Conservation (phyloP, 495 filamentous ascomycete genomes). For the Aspergillus steynii region DNA sequence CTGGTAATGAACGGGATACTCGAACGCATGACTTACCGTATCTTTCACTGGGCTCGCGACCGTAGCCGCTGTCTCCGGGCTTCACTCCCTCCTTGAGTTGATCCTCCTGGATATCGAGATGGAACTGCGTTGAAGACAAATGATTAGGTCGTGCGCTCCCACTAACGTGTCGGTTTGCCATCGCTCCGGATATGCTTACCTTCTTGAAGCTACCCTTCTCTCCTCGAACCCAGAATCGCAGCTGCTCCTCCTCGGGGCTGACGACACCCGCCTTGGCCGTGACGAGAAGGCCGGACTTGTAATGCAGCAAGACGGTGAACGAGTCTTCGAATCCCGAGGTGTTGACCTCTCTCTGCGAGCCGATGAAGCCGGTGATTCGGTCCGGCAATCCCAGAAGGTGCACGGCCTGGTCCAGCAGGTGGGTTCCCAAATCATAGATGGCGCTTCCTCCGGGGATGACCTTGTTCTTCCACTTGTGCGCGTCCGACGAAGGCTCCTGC, state of each 20-base stretch:
- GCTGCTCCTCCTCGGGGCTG: constrained; percentile 67
- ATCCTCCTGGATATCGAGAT: constrained; percentile 80
- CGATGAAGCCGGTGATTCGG: constrained; percentile 66
- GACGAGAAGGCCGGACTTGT: constrained; percentile 58
- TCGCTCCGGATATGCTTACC: constrained; percentile 23
- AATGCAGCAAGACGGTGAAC: constrained; percentile 68
- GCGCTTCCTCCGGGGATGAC: constrained; percentile 67
- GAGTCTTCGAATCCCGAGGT: constrained; percentile 64
- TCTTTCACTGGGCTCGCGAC: constrained; percentile 58
- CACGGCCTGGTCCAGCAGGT: constrained; percentile 80
- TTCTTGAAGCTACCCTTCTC: constrained; percentile 82
- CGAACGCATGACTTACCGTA: constrained; percentile 37
- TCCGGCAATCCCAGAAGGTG: constrained; percentile 75
- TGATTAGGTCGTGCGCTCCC: constrained; percentile 4
- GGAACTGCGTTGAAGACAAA: constrained; percentile 36
- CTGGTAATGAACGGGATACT: not conserved
- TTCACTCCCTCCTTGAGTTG: constrained; percentile 70
- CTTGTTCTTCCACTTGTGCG: constrained; percentile 70
- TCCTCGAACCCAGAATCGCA: constrained; percentile 80
- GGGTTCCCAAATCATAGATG: constrained; percentile 81
- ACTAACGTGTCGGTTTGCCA: too few relatives aligned
- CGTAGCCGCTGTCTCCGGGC: constrained; percentile 66
- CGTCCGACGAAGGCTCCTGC: constrained; percentile 44
- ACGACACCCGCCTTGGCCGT: constrained; percentile 70
- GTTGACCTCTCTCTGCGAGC: constrained; percentile 61